Conservation (phyloP, 2,329 filamentous ascomycete genomes). For the Cladosporium oxysporum region DNA sequence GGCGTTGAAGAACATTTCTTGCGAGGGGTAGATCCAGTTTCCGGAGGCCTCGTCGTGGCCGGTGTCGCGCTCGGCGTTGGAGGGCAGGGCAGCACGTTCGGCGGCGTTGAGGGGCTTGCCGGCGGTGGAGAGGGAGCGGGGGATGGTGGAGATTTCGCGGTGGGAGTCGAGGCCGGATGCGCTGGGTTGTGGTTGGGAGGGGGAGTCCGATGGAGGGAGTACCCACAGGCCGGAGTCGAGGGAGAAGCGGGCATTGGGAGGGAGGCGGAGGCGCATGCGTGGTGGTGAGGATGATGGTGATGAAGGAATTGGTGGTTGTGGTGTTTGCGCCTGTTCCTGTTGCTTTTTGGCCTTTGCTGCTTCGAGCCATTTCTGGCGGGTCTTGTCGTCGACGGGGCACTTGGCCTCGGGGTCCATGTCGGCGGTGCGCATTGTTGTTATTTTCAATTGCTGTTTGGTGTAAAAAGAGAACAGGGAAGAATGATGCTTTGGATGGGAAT, state of each 20-base stretch:
- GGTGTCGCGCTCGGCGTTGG: slow-evolving; percentile 78
- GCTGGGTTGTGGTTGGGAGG: slow-evolving; percentile 37
- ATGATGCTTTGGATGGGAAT: background rate
- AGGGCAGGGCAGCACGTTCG: slow-evolving; percentile 45
- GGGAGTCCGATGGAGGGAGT: slow-evolving; percentile 19
- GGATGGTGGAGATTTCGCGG: slow-evolving; percentile 79
- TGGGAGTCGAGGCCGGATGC: slow-evolving; percentile 57
- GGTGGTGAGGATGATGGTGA: slow-evolving; percentile 14
- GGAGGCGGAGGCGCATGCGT: slow-evolving; percentile 25
- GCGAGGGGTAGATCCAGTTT: slow-evolving; percentile 96
- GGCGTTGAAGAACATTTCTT: slow-evolving; percentile 97
- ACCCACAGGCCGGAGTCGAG: slow-evolving; percentile 38
- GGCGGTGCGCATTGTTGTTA: slow-evolving; percentile 30
- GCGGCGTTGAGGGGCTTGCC: slow-evolving; percentile 41
- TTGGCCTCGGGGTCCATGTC: slow-evolving; percentile 38
- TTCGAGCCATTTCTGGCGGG: slow-evolving; percentile 81
- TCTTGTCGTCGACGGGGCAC: slow-evolving; percentile 90
- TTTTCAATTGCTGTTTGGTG: background rate
- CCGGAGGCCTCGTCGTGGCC: slow-evolving; percentile 68
- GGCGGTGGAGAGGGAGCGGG: slow-evolving; percentile 43
- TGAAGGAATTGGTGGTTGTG: slow-evolving; percentile 19
- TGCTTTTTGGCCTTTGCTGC: slow-evolving; percentile 57
- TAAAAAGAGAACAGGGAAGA: background rate
- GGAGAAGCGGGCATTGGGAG: slow-evolving; percentile 31
- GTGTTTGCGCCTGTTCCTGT: slow-evolving; percentile 32